Conservation (phyloP, 2,329 filamentous ascomycete genomes). For the Colletotrichum graminicola region DNA sequence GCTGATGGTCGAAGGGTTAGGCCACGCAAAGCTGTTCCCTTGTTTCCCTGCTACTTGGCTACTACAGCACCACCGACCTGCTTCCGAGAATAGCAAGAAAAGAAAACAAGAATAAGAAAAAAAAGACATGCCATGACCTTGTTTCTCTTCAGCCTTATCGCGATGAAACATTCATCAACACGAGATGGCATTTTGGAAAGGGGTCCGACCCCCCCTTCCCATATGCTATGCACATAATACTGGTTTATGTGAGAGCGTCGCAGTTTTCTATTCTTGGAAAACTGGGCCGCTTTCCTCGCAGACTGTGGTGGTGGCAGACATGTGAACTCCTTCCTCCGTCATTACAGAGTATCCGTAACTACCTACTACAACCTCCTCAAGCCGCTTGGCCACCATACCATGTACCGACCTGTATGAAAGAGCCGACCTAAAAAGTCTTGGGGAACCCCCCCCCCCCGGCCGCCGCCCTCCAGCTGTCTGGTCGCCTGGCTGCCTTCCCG, state of each 20-base stretch:
- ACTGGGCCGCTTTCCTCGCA: background rate
- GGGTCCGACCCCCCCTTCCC: background rate
- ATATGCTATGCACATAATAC: background rate
- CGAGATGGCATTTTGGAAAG: conserved; percentile 16
- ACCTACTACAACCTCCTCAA: too few species aligned
- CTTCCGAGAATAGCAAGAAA: conserved; percentile 23
- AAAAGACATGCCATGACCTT: background rate
- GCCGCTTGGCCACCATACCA: too few species aligned
- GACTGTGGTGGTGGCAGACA: background rate
- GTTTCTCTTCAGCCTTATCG: conserved; percentile 28
- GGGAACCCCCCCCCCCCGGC: background rate
- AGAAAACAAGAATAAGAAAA: background rate
- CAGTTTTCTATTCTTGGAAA: conserved; percentile 34
- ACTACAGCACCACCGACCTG: background rate
- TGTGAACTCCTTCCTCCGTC: background rate
- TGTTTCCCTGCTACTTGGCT: conserved; percentile 3
- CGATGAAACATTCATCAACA: conserved; percentile 1
- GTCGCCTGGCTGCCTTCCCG: background rate
- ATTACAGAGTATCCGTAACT: background rate
- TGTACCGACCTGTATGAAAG: too few species aligned
- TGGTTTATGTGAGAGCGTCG: background rate
- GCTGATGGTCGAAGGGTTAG: background rate
- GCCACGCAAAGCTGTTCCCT: background rate
- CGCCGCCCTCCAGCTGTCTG: background rate
- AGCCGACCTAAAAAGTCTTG: background rate